Conservation (phyloP, 306 rosid genomes). For the Carpinus viminea region DNA sequence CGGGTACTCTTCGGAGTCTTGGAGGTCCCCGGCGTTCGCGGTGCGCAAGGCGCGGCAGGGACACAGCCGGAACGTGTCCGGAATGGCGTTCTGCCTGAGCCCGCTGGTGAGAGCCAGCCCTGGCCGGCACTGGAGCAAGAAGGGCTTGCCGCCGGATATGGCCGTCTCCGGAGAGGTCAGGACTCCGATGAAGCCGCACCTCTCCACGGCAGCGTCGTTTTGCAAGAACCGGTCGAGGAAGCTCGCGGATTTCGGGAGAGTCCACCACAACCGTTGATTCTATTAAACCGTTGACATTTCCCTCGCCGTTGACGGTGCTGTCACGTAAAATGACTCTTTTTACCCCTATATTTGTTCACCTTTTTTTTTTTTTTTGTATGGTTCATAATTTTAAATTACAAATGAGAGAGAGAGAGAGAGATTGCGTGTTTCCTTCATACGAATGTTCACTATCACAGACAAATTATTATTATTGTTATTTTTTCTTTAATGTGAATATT, state of each 20-base stretch:
- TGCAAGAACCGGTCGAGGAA: constrained; percentile 82
- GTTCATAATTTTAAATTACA: neutral
- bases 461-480: neutral
- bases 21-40: constrained; percentile 50
- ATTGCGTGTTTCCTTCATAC: constrained; percentile 39
- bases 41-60: constrained; percentile 50
- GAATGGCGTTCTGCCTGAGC: constrained; percentile 78
- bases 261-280: constrained; percentile 70
- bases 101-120: constrained; percentile 90
- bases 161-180: constrained; percentile 49
- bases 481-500: constrained; percentile 30
- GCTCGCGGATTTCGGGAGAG: constrained; percentile 85
- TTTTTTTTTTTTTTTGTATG: neutral
- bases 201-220: constrained; percentile 64
- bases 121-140: constrained; percentile 65
- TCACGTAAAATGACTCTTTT: constrained; percentile 8
- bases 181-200: constrained; percentile 49
- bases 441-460: constrained; percentile 19
- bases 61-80: constrained; percentile 48
- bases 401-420: neutral
- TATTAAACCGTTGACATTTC: constrained; percentile 27
- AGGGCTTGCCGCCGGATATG: constrained; percentile 53
- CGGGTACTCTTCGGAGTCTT: constrained; percentile 54
- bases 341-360: constrained; percentile 6
- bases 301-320: constrained; percentile 19